Percentiles rank a stretch among this genome's conserved stretches.
Conservation (phyloP, 2,329 filamentous ascomycete genomes). For the Lecanoromycetidae sp. region DNA sequence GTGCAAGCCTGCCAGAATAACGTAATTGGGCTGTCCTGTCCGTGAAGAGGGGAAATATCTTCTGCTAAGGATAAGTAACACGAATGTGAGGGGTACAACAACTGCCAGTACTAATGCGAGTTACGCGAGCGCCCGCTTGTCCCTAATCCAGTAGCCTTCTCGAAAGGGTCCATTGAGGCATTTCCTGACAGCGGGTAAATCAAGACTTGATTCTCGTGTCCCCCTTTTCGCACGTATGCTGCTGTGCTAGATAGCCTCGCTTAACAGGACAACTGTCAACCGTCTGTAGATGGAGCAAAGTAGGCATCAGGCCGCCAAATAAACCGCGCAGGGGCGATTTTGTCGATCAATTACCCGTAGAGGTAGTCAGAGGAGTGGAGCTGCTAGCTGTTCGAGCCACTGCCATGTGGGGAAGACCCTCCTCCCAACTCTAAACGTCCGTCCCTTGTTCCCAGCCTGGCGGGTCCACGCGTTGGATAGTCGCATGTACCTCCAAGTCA, state of each 20-base stretch:
- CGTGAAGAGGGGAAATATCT: not conserved
- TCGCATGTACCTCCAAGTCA: not conserved
- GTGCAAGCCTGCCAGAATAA: too few relatives aligned
- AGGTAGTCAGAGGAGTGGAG: not conserved
- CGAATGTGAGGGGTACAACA: not conserved
- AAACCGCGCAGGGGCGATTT: too few relatives aligned
- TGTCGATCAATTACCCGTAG: too few relatives aligned
- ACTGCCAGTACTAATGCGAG: not conserved
- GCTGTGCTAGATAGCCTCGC: too few relatives aligned
- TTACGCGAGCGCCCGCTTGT: slow-evolving; percentile 1
- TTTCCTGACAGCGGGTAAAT: not conserved
- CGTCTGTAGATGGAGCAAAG: too few relatives aligned
- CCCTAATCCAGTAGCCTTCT: not conserved
- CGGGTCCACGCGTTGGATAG: not conserved
- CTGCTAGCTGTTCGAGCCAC: too few relatives aligned
- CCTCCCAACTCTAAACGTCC: not conserved
- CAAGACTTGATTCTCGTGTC: too few relatives aligned
- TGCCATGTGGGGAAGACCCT: not conserved
- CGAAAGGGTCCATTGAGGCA: slow-evolving; percentile 1
- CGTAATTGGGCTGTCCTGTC: too few relatives aligned
- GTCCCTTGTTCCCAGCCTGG: not conserved
- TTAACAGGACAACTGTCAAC: too few relatives aligned
- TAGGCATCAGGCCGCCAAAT: too few relatives aligned
- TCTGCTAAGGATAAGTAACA: not conserved
- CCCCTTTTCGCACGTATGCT: too few relatives aligned